Evolutionary conservation across 2,329 filamentous ascomycete genomes (phyloP).

Genomic region (Ilyonectria destructans): DNA sequence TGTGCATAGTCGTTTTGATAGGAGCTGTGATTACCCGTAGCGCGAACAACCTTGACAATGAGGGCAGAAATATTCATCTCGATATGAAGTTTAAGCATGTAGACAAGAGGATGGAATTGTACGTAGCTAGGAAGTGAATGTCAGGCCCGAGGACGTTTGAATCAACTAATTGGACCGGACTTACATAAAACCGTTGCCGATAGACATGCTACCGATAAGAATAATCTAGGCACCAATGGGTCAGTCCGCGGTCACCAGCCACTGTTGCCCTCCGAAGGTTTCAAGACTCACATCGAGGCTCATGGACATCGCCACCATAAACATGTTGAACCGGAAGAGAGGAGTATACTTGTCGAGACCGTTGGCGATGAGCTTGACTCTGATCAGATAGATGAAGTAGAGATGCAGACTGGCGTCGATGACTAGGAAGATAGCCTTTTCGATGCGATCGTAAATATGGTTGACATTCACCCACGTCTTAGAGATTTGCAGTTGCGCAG

Average conservation of each 20-base stretch:
- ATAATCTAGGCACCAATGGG: too few species aligned
- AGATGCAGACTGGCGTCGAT: slow-evolving; percentile 61
- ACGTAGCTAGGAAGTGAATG: slow-evolving; percentile 32
- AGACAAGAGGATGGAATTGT: slow-evolving; percentile 43
- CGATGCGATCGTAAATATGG: slow-evolving; percentile 36
- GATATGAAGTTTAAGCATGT: slow-evolving; percentile 15
- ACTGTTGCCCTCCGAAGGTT: too few species aligned
- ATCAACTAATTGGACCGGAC: slow-evolving; percentile 8
- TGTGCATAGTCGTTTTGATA: slow-evolving; percentile 8
- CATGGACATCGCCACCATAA: too few species aligned
- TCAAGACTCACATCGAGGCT: too few species aligned
- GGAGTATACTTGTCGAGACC: slow-evolving; percentile 60
- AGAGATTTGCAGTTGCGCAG: slow-evolving; percentile 38
- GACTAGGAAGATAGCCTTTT: slow-evolving; percentile 28
- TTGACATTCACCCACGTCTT: slow-evolving; percentile 35
- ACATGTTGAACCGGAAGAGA: too few species aligned
- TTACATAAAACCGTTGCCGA: slow-evolving; percentile 46
- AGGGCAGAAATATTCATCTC: slow-evolving; percentile 32
- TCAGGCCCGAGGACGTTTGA: background rate
- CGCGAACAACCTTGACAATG: slow-evolving; percentile 41
- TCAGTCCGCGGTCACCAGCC: too few species aligned
- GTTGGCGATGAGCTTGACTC: slow-evolving; percentile 80
- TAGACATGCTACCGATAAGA: slow-evolving; percentile 39
- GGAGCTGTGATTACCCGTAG: slow-evolving; percentile 41
- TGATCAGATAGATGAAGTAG: slow-evolving; percentile 73